A percentile compares a stretch with the other conserved stretches of the same genome.
These are phyloP conservation scores for Graphiopsis chlorocephala DNA, from an alignment of 2,329 filamentous ascomycete genomes.

Conservation along the genomic window DNA sequence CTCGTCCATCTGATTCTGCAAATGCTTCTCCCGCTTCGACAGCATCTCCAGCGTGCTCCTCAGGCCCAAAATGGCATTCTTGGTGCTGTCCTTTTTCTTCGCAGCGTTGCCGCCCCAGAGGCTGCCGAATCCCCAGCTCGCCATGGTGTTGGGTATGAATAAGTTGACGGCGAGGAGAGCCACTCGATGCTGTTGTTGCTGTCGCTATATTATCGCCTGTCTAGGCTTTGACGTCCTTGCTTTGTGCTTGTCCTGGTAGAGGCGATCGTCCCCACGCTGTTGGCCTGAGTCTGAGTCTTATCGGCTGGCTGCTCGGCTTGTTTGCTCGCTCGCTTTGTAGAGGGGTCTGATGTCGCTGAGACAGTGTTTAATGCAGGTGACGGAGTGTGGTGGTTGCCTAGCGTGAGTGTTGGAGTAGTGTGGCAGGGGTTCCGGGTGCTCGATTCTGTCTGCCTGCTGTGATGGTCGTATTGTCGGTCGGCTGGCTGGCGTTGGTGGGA, in stretches of 20 bases:
- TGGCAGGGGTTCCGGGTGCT: not conserved
- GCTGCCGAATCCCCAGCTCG: slow-evolving; percentile 59
- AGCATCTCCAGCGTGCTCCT: slow-evolving; percentile 93
- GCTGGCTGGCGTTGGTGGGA: slow-evolving; percentile 3
- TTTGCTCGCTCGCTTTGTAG: not conserved
- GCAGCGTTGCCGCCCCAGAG: slow-evolving; percentile 82
- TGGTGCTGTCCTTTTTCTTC: slow-evolving; percentile 89
- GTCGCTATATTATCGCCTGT: not conserved
- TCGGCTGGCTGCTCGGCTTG: not conserved
- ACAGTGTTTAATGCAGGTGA: not conserved
- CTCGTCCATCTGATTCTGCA: slow-evolving; percentile 89
- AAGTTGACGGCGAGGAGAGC: not conserved
- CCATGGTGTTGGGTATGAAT: slow-evolving; percentile 16
- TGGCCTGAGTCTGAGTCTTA: slow-evolving; percentile 13
- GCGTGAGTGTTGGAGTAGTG: not conserved
- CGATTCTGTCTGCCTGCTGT: slow-evolving; percentile 2
- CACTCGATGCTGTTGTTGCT: not conserved
- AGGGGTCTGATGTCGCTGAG: not conserved
- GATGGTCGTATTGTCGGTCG: slow-evolving; percentile 1
- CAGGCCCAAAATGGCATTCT: slow-evolving; percentile 90
- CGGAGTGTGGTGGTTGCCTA: not conserved
- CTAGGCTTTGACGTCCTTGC: not conserved
- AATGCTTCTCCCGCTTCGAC: slow-evolving; percentile 89
- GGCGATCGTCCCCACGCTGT: slow-evolving; percentile 5
- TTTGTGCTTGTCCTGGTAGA: not conserved